Evolutionary conservation across 2,329 filamentous ascomycete species (phyloP).

Genomic region (Fusarium pseudoanthophilum): DNA sequence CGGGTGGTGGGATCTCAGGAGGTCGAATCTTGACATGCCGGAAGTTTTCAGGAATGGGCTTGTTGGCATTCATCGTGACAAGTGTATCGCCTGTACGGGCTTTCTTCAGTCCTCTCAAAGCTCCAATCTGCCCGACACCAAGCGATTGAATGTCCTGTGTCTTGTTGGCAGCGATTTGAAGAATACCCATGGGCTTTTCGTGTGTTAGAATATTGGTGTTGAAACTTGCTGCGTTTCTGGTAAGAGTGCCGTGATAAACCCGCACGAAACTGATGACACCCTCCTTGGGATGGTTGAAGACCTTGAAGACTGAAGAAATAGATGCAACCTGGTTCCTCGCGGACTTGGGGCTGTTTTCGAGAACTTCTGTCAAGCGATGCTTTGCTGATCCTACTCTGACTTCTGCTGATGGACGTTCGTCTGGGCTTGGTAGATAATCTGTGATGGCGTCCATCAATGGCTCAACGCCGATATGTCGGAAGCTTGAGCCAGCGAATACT

Average conservation of each 20-base stretch:
- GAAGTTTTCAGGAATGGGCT: slow-evolving; percentile 73
- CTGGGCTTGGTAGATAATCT: slow-evolving; percentile 85
- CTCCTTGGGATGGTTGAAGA: slow-evolving; percentile 85
- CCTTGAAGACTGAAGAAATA: slow-evolving; percentile 86
- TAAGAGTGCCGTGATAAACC: slow-evolving; percentile 86
- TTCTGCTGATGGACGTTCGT: slow-evolving; percentile 81
- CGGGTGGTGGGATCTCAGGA: slow-evolving; percentile 89
- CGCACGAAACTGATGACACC: slow-evolving; percentile 92
- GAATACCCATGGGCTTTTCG: slow-evolving; percentile 81
- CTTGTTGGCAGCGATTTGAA: slow-evolving; percentile 91
- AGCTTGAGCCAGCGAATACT: slow-evolving; percentile 90
- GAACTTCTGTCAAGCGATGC: slow-evolving; percentile 50
- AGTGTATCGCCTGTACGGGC: slow-evolving; percentile 95
- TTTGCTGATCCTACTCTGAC: slow-evolving; percentile 73
- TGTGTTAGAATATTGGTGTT: slow-evolving; percentile 86
- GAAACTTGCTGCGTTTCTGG: slow-evolving; percentile 79
- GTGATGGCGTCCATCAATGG: slow-evolving; percentile 89
- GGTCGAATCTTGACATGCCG: slow-evolving; percentile 84
- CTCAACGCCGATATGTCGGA: slow-evolving; percentile 93
- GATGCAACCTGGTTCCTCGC: slow-evolving; percentile 54
- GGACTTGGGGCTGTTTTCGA: slow-evolving; percentile 54
- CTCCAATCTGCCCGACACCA: slow-evolving; percentile 89
- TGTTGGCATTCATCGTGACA: slow-evolving; percentile 73
- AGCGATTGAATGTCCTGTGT: slow-evolving; percentile 86
- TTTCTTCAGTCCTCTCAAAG: slow-evolving; percentile 88